Evolutionary conservation across 768 basidiomycete species (phyloP).

Genomic region (Podaxis rugospora): DNA sequence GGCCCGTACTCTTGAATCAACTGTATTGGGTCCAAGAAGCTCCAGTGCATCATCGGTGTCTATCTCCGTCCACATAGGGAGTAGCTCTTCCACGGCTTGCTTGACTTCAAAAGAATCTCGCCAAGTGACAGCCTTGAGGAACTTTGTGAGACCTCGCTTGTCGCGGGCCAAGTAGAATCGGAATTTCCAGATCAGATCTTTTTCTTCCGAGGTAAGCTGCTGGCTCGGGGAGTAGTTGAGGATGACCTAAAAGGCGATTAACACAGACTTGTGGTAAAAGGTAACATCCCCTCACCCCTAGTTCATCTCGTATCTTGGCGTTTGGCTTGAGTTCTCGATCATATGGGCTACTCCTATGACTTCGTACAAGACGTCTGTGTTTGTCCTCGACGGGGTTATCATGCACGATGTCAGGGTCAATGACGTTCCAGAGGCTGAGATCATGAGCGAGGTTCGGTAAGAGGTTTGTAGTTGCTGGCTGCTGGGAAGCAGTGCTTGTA

Average conservation of each 20-base stretch:
- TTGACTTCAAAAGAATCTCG: constrained; percentile 93
- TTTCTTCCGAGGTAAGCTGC: constrained; percentile 83
- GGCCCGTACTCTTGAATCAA: constrained; percentile 88
- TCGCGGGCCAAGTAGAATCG: constrained; percentile 94
- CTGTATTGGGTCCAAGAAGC: constrained; percentile 82
- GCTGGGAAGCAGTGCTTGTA: constrained; percentile 37
- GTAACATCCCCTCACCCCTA: constrained; percentile 55
- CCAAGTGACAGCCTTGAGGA: constrained; percentile 97
- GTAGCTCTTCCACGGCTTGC: constrained; percentile 92
- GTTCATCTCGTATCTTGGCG: constrained; percentile 89
- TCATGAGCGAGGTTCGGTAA: constrained; percentile 55
- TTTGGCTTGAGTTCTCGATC: constrained; percentile 97
- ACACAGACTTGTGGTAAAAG: too few relatives aligned
- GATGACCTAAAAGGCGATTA: constrained; percentile 55
- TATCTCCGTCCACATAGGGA: constrained; percentile 96
- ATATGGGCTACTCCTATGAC: constrained; percentile 91
- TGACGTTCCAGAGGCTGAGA: constrained; percentile 75
- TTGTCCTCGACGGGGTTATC: constrained; percentile 99
- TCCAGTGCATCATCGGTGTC: constrained; percentile 97
- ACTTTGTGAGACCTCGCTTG: constrained; percentile 94
- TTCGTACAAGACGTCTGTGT: constrained; percentile 88
- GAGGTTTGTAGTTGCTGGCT: constrained; percentile 40
- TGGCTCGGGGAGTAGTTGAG: constrained; percentile 90
- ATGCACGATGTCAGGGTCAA: constrained; percentile 86
- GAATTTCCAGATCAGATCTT: constrained; percentile 98